Base-by-base conservation (phyloP, 2,329 filamentous ascomycete genomes). In the Penicillium carneum region DNA sequence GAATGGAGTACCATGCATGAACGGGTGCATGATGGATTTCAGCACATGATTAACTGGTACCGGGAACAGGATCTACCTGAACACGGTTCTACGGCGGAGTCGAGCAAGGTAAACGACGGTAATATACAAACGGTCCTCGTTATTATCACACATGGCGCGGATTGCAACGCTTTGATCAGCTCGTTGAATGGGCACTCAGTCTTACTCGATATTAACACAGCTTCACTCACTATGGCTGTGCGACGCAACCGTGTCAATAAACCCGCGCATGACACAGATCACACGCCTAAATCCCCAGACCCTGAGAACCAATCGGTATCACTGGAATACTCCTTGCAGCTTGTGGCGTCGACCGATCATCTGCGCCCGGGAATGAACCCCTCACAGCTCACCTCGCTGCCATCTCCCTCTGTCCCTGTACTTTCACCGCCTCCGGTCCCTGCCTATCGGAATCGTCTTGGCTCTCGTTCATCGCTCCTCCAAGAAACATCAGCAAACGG, bases 1-100 rank as follows among this genome's bases (percentile, higher is more conserved):
- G 95, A 98, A 77, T 99, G 95, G 95, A 90, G 92, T 33, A 84
- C 88, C 3, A 98, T 99, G 95, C 95, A 99, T 77, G 89, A 89
- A 73, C 87, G 95, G 23, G 97, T 98, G 71, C 86, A 93, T 39
- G 86, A 84, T 63, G 94, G 94, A 0, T 77, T 97, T 41, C 88
- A 91, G 66, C 87, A 87, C 46, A 85, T 97, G 80, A 82, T 97
- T 12, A 85, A 90, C 61, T 98, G 93, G 91, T 99, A 99, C 74
- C 79, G 80, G 56, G 79, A 83, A 74, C 70, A 87, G 65, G 45
- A 34, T 50, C 49, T 16, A 23, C 53, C 18, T 14, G 57, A 67
- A 16, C 61, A 58, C 41, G 43, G 68, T 55, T 65, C 61, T 45
- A 62, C 57, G 8, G 33, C 61, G 3, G 23, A 57, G 38, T 51